Base-by-base conservation (phyloP, 1,139 yeast genomes). In the Saccharomyces pastorianus region DNA sequence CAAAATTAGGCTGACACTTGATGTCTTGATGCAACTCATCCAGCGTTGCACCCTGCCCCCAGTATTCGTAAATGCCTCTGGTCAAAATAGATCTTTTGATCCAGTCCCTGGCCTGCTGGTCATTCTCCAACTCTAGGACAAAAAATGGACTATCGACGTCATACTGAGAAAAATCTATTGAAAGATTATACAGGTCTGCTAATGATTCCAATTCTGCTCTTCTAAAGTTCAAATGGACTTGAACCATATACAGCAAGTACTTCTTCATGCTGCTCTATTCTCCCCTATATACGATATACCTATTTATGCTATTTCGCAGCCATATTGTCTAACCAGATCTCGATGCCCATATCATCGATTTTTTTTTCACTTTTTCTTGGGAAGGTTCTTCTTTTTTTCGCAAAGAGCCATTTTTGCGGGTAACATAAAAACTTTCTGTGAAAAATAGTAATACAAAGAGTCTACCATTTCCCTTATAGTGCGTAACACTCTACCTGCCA, bases 171-270 rank as follows among this genome's bases (percentile, higher is more conserved):
- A 90, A 73, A 65, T 89, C 93, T 6, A 87, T 76, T 26, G 59
- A 56, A 5, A 93, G 73, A 14, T 73, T 72, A 59, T 81, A 72
- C 53, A 85, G 69, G 47, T 79, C 82, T 0, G 98, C 97, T 50
- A 93, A 71, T 0, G 98, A 85, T 64, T 86, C 90, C 47, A 93
- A 73, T 69, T 93, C 99, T 0, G 96, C 88, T 50, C 72, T 69
- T 52, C 99, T 77, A 70, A 93, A 93, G 59, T 80, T 79, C 54
- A 87, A 83, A 66, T 88, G 89, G 51, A 85, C 81, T 69, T 91
- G 97, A 6, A 96, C 96, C 67, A 93, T 77, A 68, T 85, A 82
- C 47, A 93, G 76, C 57, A 93, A 71, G 68, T 89, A 93, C 56
- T 79, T 77, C 50, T 63, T 65, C 27, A 47, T 47, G 17, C 1